Evolutionary conservation across 208 protist genomes (phyloP), one percentile per base, ranked within the genome.

Genomic region (Wallacemonas sp.): DNA sequence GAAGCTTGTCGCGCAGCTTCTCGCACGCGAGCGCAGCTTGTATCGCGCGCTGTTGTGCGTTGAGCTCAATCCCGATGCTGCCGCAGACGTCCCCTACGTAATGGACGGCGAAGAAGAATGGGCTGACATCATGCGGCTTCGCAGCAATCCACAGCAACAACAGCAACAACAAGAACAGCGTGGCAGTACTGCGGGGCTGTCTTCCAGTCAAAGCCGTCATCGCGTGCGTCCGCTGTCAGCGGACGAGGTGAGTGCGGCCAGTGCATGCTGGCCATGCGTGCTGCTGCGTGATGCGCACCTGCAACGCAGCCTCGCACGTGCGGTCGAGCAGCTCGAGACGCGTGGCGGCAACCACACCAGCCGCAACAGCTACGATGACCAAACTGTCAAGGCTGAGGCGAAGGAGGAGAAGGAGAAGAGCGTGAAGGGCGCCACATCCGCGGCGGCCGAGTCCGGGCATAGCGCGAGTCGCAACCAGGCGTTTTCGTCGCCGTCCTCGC

Each of bases 21-120:
- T 58, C 0, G 30, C 2, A 24, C 52, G 52, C 19, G 52, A 58
- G 19, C 52, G 34, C 14, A 5, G 30, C 30, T 58, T 24, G 52
- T 19, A 9, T 39, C 24, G 52, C 17, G 26, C 30, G 32, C n/a
- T 58, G 11, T 3, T 58, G 12, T 58, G 52, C n/a, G 52, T 58
- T 5, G 52, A 58, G 5, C 11, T 58, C 16, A 17, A 33, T 24
- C 52, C 32, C 4, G 29, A 5, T 16, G 29, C 52, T 23, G 30
- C 38, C 2, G 17, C 52, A 3, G 29, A 33, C 5, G 19, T 5
- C 5, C 52, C 52, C 6, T 58, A 58, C 52, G 23, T 58, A 2
- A 58, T 58, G 52, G 52, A 58, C n/a, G 52, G 52, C 38, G 52
- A 58, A 21, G 52, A 34, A 21, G 52, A 58, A 27, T 14, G n/a